Evolutionary conservation across 2,329 filamentous ascomycete species (phyloP).

Genomic region (Talaromyces sp.): DNA sequence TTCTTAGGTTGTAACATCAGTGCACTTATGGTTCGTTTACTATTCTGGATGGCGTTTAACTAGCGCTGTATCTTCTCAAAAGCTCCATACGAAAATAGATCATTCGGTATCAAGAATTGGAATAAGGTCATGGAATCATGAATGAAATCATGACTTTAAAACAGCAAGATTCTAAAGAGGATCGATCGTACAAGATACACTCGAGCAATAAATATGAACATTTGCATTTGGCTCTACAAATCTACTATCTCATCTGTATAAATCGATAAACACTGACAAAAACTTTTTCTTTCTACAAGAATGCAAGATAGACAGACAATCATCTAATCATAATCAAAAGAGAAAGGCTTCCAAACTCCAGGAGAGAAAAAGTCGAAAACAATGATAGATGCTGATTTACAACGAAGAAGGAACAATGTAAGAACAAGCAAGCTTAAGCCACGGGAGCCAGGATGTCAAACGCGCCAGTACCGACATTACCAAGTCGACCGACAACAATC

Average conservation of each 20-base stretch:
- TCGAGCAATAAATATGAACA: not conserved
- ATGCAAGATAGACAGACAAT: slow-evolving; percentile 3
- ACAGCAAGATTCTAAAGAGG: not conserved
- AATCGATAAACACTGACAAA: not conserved
- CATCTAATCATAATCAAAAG: slow-evolving; percentile 11
- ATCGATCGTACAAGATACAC: not conserved
- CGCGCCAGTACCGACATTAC: slow-evolving; percentile 81
- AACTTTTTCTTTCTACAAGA: not conserved
- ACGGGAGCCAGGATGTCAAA: slow-evolving; percentile 76
- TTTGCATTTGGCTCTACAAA: not conserved
- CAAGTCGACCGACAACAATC: slow-evolving; percentile 81
- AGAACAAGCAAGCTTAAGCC: slow-evolving; percentile 31
- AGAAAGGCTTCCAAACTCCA: slow-evolving; percentile 14
- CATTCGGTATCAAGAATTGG: not conserved
- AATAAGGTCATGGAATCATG: not conserved
- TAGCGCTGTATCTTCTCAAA: not conserved
- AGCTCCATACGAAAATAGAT: not conserved
- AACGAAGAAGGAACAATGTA: not conserved
- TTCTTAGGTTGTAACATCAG: not conserved
- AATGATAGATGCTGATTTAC: slow-evolving; percentile 5
- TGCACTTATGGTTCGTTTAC: not conserved
- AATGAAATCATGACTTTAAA: not conserved
- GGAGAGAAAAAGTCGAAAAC: not conserved
- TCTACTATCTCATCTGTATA: not conserved
- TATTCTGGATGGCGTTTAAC: not conserved